Evolutionary conservation across 202 grass and related monocot species (phyloP).

Genomic region (Panicum hallii): DNA sequence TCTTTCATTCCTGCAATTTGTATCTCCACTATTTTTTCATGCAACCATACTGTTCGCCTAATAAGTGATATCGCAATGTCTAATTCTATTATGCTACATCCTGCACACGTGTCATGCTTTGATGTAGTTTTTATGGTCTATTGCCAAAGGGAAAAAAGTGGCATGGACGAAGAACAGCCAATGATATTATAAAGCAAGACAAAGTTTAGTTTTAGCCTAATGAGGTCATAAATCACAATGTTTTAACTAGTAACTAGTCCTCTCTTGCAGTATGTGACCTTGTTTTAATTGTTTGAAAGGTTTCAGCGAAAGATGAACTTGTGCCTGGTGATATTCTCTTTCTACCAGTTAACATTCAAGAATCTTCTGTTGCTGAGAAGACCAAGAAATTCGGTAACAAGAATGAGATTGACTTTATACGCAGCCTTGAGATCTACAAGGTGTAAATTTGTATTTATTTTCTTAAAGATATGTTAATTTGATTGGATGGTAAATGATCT

Average conservation of each 20-base stretch:
- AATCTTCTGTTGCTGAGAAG: slow-evolving; percentile 58
- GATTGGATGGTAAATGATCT: slow-evolving; percentile 35
- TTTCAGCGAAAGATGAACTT: slow-evolving; percentile 80
- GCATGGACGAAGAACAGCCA: not conserved
- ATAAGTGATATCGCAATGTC: not conserved
- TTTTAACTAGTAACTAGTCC: slow-evolving; percentile 8
- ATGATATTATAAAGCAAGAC: not conserved
- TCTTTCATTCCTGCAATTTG: not conserved
- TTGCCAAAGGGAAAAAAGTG: slow-evolving; percentile 5
- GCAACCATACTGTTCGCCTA: not conserved
- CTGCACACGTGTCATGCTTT: slow-evolving; percentile 26
- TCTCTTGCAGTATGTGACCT: slow-evolving; percentile 31
- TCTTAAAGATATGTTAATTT: slow-evolving; percentile 33
- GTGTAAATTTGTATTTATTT: slow-evolving; percentile 50
- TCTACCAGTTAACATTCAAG: slow-evolving; percentile 67
- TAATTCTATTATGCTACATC: slow-evolving; percentile 9
- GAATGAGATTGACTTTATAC: slow-evolving; percentile 76
- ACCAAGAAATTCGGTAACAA: slow-evolving; percentile 52
- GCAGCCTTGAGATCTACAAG: slow-evolving; percentile 81
- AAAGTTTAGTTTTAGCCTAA: slow-evolving; percentile 28
- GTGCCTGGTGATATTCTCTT: slow-evolving; percentile 74
- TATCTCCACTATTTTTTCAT: slow-evolving; percentile 23
- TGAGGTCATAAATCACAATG: slow-evolving; percentile 20
- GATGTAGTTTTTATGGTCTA: not conserved
- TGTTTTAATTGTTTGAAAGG: slow-evolving; percentile 61